Base-by-base conservation (phyloP, 2,329 filamentous ascomycete species). In the Fusarium bulbicola region DNA sequence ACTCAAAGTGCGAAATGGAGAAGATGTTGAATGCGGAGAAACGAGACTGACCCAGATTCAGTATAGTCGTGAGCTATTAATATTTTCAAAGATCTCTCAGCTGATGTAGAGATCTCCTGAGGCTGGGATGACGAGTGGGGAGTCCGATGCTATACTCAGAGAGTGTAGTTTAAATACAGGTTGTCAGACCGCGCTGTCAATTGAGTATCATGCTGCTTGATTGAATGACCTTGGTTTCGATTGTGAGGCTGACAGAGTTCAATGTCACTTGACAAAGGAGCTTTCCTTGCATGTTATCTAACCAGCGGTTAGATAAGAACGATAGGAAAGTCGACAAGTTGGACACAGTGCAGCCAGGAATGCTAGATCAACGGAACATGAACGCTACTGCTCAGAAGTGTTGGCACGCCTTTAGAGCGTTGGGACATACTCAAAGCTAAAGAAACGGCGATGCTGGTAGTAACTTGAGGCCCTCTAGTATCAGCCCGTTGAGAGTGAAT, bases 351-450 rank as follows among this genome's bases (percentile, higher is more conserved):
- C 21, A 34, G 30, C 47, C 6, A 2, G 8, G 11, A 32, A 13
- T 4, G 11, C 21, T 13, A 3, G 11, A 49, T 18, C 15, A 6
- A n/a, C 7, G 20, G 14, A 7, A 9, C 5, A 49, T 24, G 10
- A 7, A 18, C 10, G 21, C 21, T 32, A 9, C 21, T 24, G 15
- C 21, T 32, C 7, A 1, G 3, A 14, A 20, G 12, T 1, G 6
- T 11, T 6, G 8, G 16, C 7, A 12, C 4, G 14, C 7, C 26
- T 30, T 30, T n/a, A 3, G 11, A n/a, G 3, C 9, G 5, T 7
- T 1, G 4, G 15, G 4, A 50, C 14, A 34, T 9, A 20, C 2
- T 24, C 11, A 0, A 24, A 18, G 12, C 4, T 18, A 24, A 14
- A 6, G 21, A 3, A 0, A 24, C 13, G 16, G 16, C 16, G 12